Evolutionary conservation across 257 asterid species (phyloP).

Genomic region (Ilex asprella): DNA sequence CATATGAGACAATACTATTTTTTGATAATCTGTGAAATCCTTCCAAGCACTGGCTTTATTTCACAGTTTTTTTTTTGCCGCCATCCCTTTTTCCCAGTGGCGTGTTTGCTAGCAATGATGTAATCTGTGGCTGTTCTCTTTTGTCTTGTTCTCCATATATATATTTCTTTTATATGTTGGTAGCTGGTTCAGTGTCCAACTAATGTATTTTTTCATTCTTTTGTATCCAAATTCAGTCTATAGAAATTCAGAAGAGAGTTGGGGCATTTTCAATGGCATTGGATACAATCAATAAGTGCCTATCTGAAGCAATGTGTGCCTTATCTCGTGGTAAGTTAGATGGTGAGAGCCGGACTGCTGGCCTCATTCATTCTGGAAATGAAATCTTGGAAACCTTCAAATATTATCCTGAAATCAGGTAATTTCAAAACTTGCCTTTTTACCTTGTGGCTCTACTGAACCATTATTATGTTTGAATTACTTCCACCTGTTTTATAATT

Average conservation of each 20-base stretch:
- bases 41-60: background rate
- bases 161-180: background rate
- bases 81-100: background rate
- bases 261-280: slow-evolving; percentile 91
- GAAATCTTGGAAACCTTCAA: slow-evolving; percentile 83
- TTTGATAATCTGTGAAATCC: no score
- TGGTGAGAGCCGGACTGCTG: slow-evolving; percentile 83
- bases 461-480: background rate
- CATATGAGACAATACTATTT: no score
- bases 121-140: background rate
- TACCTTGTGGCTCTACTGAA: background rate
- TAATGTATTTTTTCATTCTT: slow-evolving; percentile 7
- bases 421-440: slow-evolving; percentile 5
- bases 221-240: slow-evolving; percentile 42
- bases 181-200: background rate
- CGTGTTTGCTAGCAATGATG: background rate
- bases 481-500: background rate
- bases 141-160: background rate
- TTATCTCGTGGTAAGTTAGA: slow-evolving; percentile 87
- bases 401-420: slow-evolving; percentile 85
- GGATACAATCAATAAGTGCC: slow-evolving; percentile 79
- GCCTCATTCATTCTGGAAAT: slow-evolving; percentile 76
- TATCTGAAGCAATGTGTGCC: slow-evolving; percentile 87
- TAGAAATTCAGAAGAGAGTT: slow-evolving; percentile 82
- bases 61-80: background rate